Evolutionary conservation across 768 basidiomycete genomes (phyloP), one percentile per base, ranked within the genome.

Genomic region (Kondoa subrosea): DNA sequence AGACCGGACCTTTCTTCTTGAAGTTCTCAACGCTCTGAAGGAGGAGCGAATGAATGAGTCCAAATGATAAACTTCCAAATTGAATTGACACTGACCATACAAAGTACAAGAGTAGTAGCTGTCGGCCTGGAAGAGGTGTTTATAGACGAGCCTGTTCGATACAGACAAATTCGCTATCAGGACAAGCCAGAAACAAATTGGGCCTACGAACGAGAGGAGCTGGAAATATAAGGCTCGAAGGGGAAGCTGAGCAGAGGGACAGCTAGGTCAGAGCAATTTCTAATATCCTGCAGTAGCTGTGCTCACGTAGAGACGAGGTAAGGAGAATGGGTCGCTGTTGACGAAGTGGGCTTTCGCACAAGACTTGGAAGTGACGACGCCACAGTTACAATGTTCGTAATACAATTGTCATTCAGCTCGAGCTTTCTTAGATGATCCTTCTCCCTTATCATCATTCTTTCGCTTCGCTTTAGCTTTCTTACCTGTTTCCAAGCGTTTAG

Each of bases 11-110:
- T 27, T 27, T 61, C 31, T 32, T 27, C 26, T 61, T 61, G n/a
- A 61, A 32, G 31, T 61, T 61, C 26, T 32, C 59, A 27, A 61
- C 26, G 26, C 31, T 61, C 59, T 61, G 26, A 61, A 17, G 26
- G 25, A n/a, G 31, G 8, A 61, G n/a, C n/a, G n/a, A 61, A 61
- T 32, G 16, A 8, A 25, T 27, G 8, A n/a, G 25, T 8, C 59
- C 12, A 25, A 25, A 8, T 61, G 26, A 12, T 25, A 27, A 61
- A 25, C 12, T 61, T 17, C 12, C n/a, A 27, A 32, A 27, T 8
- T 12, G 59, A 4, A 8, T 8, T 50, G 8, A 50, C 12, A 50
- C 40, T 8, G 12, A 50, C 40, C 40, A 50, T 50, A 50, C 8
- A 50, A 50, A 50, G 40, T 50, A 8, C 40, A 50, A 50, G 21